Base-by-base conservation (phyloP, 805 yeast species). In the Candida silvatica region DNA sequence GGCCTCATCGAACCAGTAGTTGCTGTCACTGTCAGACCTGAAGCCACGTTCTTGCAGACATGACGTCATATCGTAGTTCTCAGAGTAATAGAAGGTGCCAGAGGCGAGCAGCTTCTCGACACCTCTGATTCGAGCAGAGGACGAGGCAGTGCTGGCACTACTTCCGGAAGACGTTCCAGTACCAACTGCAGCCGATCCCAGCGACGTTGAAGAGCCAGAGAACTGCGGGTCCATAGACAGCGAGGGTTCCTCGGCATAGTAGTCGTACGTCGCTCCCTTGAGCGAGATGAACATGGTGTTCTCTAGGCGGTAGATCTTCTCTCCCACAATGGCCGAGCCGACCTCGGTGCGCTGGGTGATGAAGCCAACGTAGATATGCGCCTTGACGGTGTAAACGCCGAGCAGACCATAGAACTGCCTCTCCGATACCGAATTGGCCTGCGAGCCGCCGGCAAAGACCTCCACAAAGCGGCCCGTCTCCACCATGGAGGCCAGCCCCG, bases 221-320 rank as follows among this genome's bases (percentile, higher is more conserved):
- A n/a, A n/a, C n/a, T n/a, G n/a, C 19, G 19, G 34, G 18, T 17
- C 29, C 24, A 12, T 7, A 8, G 7, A 12, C 12, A 22, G 24
- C 24, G 24, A 32, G 22, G 35, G 35, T 7, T 18, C 4, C n/a
- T 9, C 20, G 3, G 22, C 8, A 17, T 32, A 32, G 23, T 32
- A 32, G 18, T 32, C 29, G 36, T 32, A 25, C 35, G 27, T 6
- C 31, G 71, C 75, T 31, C 68, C 70, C 39, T 71, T 74, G 29
- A 82, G 59, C 46, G 88, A 79, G 39, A 71, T 69, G 50, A 80
- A 80, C 37, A 74, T 77, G 1, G 79, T 81, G 17, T 69, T 75
- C n/a, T 67, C 59, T 5, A 82, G 69, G 32, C 59, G 65, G 43
- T 62, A 65, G 5, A 83, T 64, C 25, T 59, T 61, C 5, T 66